Percentiles rank a stretch among this genome's conserved stretches.
These are phyloP conservation scores for Podaxis pistillaris DNA, from an alignment of 768 basidiomycete species.

Conservation along the genomic window DNA sequence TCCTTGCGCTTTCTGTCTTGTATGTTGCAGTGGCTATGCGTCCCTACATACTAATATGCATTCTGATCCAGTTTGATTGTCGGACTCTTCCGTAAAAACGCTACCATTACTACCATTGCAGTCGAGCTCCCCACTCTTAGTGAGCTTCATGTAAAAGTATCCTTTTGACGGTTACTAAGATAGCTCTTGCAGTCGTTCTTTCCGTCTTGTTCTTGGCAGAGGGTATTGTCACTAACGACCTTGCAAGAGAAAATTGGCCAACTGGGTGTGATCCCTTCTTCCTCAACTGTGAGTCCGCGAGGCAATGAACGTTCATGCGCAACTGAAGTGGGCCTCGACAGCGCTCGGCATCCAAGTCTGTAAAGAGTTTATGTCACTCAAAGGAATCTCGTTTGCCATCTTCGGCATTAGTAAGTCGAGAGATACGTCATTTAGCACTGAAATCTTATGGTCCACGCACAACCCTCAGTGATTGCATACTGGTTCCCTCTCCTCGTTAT, in stretches of 20 bases:
- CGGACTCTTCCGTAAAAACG: constrained; percentile 2
- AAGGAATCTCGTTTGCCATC: not conserved
- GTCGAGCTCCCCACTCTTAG: constrained; percentile 2
- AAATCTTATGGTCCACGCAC: not conserved
- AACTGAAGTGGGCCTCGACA: not conserved
- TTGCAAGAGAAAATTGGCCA: not conserved
- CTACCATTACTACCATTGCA: not conserved
- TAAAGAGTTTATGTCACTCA: not conserved
- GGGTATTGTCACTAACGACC: not conserved
- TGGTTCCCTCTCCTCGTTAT: constrained; percentile 4
- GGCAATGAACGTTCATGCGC: too few species aligned
- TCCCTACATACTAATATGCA: too few species aligned
- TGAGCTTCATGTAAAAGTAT: not conserved
- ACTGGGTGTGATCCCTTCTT: not conserved
- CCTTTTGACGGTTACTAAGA: not conserved
- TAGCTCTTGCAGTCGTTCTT: not conserved
- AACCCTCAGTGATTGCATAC: not conserved
- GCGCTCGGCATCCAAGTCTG: not conserved
- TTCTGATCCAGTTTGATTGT: not conserved
- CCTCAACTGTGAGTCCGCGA: not conserved
- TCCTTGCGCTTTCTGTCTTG: not conserved
- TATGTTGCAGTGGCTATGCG: not conserved
- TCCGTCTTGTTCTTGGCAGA: not conserved
- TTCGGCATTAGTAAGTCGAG: not conserved
- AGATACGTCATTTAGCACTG: not conserved